Conservation (phyloP, 495 filamentous ascomycete species). For the Neurospora tetraspora region DNA sequence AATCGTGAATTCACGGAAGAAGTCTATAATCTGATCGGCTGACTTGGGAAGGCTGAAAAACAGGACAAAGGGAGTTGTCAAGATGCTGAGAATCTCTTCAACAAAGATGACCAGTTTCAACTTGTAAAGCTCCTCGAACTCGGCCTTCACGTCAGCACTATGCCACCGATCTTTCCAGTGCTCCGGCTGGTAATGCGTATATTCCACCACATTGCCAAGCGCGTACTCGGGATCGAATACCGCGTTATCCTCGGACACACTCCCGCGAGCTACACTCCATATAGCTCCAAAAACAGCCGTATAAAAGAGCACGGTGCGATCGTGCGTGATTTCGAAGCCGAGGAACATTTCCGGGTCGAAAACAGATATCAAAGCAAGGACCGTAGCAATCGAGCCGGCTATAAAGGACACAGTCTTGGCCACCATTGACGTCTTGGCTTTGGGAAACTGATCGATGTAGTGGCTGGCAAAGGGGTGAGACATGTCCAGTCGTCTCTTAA, state of each 20-base stretch:
- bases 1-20: slow-evolving; percentile 94
- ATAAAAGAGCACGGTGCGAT: slow-evolving; percentile 77
- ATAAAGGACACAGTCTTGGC: slow-evolving; percentile 80
- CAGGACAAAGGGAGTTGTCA: slow-evolving; percentile 83
- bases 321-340: slow-evolving; percentile 78
- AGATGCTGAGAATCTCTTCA: slow-evolving; percentile 83
- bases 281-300: slow-evolving; percentile 59
- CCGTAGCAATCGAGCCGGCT: slow-evolving; percentile 71
- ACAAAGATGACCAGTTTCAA: slow-evolving; percentile 83
- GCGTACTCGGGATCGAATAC: slow-evolving; percentile 91
- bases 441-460: slow-evolving; percentile 94
- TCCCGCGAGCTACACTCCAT: slow-evolving; percentile 70
- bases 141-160: slow-evolving; percentile 70
- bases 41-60: slow-evolving; percentile 81
- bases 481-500: slow-evolving; percentile 81
- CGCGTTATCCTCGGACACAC: slow-evolving; percentile 73
- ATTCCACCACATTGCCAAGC: slow-evolving; percentile 76
- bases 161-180: slow-evolving; percentile 86
- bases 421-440: slow-evolving; percentile 78
- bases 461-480: slow-evolving; percentile 86
- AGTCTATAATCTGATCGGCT: slow-evolving; percentile 89
- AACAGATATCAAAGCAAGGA: slow-evolving; percentile 69
- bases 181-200: slow-evolving; percentile 79
- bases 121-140: slow-evolving; percentile 83
- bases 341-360: slow-evolving; percentile 86